Base-by-base conservation (phyloP, 495 filamentous ascomycete genomes). In the Penicillium riverlandense region DNA sequence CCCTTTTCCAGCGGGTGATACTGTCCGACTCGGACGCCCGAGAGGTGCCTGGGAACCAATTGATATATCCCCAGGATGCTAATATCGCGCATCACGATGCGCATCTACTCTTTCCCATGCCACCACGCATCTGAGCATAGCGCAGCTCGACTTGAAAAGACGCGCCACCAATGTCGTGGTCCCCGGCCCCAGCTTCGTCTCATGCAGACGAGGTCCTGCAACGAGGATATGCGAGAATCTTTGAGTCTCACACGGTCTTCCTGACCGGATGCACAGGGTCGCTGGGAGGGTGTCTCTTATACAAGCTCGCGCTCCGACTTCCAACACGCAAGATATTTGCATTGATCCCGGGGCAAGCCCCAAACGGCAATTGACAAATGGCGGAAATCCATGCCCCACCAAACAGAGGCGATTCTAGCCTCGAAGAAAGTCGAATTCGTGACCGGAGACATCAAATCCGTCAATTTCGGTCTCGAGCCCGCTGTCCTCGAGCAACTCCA, bases 211-310 rank as follows among this genome's bases (percentile, higher is more conserved):
- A 52, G 14, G 43, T 65, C 31, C 37, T 53, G 11, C 55, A 49
- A 12, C 52, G 42, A 33, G 61, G 61, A n/a, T 67, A 69, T 47
- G 41, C 47, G 13, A 54, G 47, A 6, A 35, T 43, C 9, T 67
- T 62, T 10, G 57, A 62, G 22, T 38, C 15, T 8, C 61, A 70
- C 37, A 58, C 49, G 1, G 61, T 70, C 13, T 61, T 70, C 15
- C 51, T 70, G 9, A 67, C 64, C 0, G 66, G 66, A 9, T 55
- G 59, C 27, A 70, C 66, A 2, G 66, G 66, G 13, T 61, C 59
- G 3, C 43, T 70, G 3, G 66, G 66, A 11, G 64, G 61, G 12
- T 65, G 60, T 39, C 56, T 70, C 14, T 39, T 68, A 8, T 66
- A 67, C 44, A 70, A 70, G 38, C 33, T 68, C 30, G 50, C 65